Percentiles rank a stretch among this genome's conserved stretches.
phyloP scores from a whole-genome alignment of 306 rosid genomes.

The Quercus mongolica region DNA sequence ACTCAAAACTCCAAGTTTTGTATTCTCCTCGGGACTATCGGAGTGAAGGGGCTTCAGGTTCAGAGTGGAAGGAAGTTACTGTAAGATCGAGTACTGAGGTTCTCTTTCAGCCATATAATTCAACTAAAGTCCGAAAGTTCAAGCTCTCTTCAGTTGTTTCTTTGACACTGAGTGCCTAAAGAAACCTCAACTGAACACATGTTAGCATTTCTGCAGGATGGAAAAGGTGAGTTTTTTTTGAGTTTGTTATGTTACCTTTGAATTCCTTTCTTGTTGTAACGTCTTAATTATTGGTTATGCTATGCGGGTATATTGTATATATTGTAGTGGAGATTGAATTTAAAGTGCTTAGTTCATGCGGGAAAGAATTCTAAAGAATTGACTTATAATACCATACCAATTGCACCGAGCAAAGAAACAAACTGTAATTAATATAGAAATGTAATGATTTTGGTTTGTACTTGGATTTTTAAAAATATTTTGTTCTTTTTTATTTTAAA shows the following conservation, averaged over 20 bases:
- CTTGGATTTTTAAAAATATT: no score
- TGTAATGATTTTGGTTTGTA: no score
- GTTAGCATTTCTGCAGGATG: not conserved
- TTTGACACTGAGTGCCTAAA: slow-evolving; percentile 73
- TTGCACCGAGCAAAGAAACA: not conserved
- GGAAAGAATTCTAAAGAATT: not conserved
- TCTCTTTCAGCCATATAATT: slow-evolving; percentile 57
- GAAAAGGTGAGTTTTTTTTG: not conserved
- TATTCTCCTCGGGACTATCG: slow-evolving; percentile 67
- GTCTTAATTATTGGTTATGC: not conserved
- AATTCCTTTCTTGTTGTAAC: not conserved
- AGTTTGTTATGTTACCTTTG: not conserved
- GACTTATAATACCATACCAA: not conserved
- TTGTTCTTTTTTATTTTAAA: no score
- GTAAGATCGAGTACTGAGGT: slow-evolving; percentile 83
- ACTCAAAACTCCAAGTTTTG: slow-evolving; percentile 76
- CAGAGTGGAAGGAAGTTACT: slow-evolving; percentile 67
- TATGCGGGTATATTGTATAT: not conserved
- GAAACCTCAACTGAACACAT: not conserved
- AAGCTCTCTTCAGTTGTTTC: slow-evolving; percentile 72
- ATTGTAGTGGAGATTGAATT: not conserved
- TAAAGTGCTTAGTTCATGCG: not conserved
- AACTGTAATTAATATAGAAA: no score
- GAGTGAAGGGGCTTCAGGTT: slow-evolving; percentile 57
- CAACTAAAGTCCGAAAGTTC: slow-evolving; percentile 57